phyloP scores from a whole-genome alignment of 176 grass and related monocot species.

The Urochloa ruziziensis region DNA sequence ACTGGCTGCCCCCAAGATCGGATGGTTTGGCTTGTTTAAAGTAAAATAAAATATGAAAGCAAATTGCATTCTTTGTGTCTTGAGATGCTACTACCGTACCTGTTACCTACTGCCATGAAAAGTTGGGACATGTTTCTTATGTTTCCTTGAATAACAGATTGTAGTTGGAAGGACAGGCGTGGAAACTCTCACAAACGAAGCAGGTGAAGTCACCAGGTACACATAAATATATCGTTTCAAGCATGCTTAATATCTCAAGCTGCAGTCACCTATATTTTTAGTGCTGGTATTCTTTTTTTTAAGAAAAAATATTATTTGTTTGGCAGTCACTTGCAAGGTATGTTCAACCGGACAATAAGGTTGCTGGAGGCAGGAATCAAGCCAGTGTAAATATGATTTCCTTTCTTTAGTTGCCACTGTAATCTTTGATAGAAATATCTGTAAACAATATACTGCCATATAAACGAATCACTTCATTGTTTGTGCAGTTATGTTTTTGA shows the following conservation, averaged over 20 bases:
- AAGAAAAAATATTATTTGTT: background rate
- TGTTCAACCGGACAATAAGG: constrained; percentile 96
- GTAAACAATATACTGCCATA: background rate
- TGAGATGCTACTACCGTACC: background rate
- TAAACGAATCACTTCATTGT: background rate
- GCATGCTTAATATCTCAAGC: background rate
- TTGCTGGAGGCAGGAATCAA: constrained; percentile 95
- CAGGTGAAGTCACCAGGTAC: constrained; percentile 93
- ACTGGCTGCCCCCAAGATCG: background rate
- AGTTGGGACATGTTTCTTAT: constrained; percentile 19
- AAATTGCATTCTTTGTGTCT: background rate
- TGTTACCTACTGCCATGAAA: background rate
- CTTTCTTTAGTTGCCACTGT: background rate
- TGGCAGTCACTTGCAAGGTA: constrained; percentile 85
- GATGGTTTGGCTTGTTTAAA: background rate
- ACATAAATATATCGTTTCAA: constrained; percentile 2
- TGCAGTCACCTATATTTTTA: background rate
- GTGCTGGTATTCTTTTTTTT: background rate
- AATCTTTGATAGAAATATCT: background rate
- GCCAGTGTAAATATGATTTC: constrained; percentile 98
- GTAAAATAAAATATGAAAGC: background rate
- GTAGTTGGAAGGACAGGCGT: constrained; percentile 88
- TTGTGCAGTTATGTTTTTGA: constrained; percentile 93
- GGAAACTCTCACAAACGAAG: constrained; percentile 95
- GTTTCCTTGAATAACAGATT: constrained; percentile 61